phyloP scores from a whole-genome alignment of 1,139 yeast species.

The Ogataea hybrid region DNA sequence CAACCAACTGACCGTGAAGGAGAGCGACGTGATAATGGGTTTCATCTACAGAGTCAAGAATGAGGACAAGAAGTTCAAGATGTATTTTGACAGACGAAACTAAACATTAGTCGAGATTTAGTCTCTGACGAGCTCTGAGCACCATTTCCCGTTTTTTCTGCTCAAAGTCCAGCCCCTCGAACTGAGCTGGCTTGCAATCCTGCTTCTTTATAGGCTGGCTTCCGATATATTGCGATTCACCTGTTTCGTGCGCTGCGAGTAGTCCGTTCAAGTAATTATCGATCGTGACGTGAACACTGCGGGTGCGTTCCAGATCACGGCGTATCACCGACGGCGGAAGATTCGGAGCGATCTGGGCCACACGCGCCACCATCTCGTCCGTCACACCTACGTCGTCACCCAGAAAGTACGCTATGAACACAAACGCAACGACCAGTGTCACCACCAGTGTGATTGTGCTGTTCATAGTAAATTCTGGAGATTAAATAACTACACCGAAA shows the following conservation, averaged over 20 bases:
- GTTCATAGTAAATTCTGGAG: constrained; percentile 36
- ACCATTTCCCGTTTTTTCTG: constrained; percentile 52
- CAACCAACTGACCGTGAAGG: constrained; percentile 56
- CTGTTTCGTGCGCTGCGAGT: neutral
- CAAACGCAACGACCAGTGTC: constrained; percentile 48
- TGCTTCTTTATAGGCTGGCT: neutral
- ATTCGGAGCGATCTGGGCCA: constrained; percentile 78
- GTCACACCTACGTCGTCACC: constrained; percentile 39
- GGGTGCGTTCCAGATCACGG: constrained; percentile 57
- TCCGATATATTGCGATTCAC: neutral
- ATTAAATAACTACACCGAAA: neutral
- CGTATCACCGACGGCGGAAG: constrained; percentile 69
- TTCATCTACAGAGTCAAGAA: constrained; percentile 74
- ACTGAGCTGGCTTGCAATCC: constrained; percentile 17
- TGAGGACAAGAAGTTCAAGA: constrained; percentile 42
- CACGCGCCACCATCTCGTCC: constrained; percentile 80
- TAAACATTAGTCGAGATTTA: constrained; percentile 4
- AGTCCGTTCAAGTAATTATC: constrained; percentile 56
- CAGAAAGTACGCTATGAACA: constrained; percentile 61
- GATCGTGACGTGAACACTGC: constrained; percentile 78
- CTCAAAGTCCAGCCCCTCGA: constrained; percentile 35
- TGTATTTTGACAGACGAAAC: constrained; percentile 30
- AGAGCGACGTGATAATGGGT: constrained; percentile 75
- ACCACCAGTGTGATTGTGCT: constrained; percentile 52
- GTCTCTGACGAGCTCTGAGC: constrained; percentile 44